Percentiles rank a stretch among this genome's conserved stretches.
Conservation (phyloP, 1,139 yeast species). For the Taphrina flavorubra region DNA sequence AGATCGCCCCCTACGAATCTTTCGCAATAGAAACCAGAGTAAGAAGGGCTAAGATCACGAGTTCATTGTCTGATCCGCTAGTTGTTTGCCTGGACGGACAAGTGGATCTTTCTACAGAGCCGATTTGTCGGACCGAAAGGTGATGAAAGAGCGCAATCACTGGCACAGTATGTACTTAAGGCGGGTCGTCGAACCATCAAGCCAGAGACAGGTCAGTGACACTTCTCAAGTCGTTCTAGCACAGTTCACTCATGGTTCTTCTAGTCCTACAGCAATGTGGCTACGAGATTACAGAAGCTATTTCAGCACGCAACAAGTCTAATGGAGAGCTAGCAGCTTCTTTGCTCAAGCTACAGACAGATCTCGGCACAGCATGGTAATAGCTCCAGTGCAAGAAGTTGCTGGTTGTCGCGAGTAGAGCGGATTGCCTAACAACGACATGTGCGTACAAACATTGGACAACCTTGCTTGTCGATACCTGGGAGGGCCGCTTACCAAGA, state of each 20-base stretch:
- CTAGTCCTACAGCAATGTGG: slow-evolving; percentile 31
- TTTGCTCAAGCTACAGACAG: slow-evolving; percentile 27
- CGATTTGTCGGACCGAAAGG: slow-evolving; percentile 61
- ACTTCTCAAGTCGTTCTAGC: too few species aligned
- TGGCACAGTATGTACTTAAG: slow-evolving; percentile 82
- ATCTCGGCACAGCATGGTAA: slow-evolving; percentile 11
- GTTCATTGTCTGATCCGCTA: background rate
- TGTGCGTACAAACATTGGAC: too few species aligned
- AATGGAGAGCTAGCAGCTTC: slow-evolving; percentile 12
- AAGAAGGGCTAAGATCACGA: background rate
- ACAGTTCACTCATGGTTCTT: background rate
- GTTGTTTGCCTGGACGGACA: slow-evolving; percentile 73
- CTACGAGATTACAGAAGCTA: slow-evolving; percentile 22
- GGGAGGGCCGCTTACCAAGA: too few species aligned
- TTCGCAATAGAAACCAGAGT: slow-evolving; percentile 66
- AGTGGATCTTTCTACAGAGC: slow-evolving; percentile 79
- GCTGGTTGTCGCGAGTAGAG: too few species aligned
- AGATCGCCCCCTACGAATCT: slow-evolving; percentile 68
- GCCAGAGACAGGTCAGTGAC: slow-evolving; percentile 22
- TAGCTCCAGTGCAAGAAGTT: too few species aligned
- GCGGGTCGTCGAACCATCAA: slow-evolving; percentile 66
- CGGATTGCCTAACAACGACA: too few species aligned
- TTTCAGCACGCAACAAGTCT: slow-evolving; percentile 8
- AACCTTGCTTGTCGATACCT: too few species aligned
- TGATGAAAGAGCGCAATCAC: slow-evolving; percentile 63